Evolutionary conservation across 306 rosid species (phyloP).

Genomic region (Cyamopsis tetragonoloba): DNA sequence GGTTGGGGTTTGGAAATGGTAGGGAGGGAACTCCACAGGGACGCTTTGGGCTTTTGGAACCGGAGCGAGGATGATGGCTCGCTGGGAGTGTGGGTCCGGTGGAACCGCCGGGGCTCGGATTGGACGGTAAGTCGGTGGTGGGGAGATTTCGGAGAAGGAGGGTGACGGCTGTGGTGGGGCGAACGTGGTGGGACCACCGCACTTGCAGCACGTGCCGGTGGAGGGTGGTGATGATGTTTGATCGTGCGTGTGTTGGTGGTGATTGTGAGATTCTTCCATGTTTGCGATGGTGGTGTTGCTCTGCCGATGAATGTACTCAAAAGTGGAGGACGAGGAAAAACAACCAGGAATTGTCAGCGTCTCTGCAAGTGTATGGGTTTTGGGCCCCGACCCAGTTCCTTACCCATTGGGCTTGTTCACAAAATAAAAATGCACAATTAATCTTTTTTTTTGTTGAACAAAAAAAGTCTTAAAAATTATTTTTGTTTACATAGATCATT

Average conservation of each 20-base stretch:
- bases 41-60: slow-evolving; percentile 76
- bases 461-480: no score
- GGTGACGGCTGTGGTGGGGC: slow-evolving; percentile 48
- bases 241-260: neutral
- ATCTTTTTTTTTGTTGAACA: no score
- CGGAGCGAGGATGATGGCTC: slow-evolving; percentile 80
- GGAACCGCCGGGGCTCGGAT: slow-evolving; percentile 90
- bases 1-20: slow-evolving; percentile 51
- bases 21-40: slow-evolving; percentile 46
- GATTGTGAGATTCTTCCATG: slow-evolving; percentile 21
- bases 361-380: neutral
- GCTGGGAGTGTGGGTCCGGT: slow-evolving; percentile 51
- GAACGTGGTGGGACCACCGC: slow-evolving; percentile 69
- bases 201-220: slow-evolving; percentile 63
- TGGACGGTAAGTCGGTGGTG: slow-evolving; percentile 82
- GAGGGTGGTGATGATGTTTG: slow-evolving; percentile 22
- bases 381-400: neutral
- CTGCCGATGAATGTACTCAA: neutral
- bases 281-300: neutral
- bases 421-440: neutral
- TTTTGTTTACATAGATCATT: no score
- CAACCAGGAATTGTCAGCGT: neutral
- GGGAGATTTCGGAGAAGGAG: slow-evolving; percentile 55
- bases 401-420: neutral
- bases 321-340: neutral